Percentiles rank a stretch among this genome's conserved stretches.
phyloP scores from a whole-genome alignment of 495 filamentous ascomycete species.

The Penicillium coprophilum region DNA sequence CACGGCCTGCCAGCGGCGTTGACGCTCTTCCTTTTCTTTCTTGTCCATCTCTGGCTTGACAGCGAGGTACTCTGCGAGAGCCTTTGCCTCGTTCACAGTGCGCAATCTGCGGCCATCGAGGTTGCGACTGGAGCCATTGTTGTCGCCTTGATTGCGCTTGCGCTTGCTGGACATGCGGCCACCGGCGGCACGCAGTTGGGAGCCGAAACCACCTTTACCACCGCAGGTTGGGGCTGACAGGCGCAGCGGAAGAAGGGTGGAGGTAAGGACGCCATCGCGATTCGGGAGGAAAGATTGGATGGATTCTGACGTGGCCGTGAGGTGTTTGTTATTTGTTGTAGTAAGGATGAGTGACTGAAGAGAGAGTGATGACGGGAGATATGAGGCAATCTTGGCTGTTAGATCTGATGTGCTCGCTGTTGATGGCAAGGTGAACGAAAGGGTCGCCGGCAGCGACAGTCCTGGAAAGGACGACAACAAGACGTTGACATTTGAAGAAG shows the following conservation, averaged over 20 bases:
- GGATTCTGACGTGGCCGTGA: slow-evolving; percentile 47
- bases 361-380: slow-evolving; percentile 56
- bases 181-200: slow-evolving; percentile 92
- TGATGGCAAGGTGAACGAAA: slow-evolving; percentile 66
- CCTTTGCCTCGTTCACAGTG: slow-evolving; percentile 92
- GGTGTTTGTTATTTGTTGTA: slow-evolving; percentile 73
- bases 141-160: slow-evolving; percentile 81
- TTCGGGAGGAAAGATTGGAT: slow-evolving; percentile 25
- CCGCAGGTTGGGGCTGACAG: slow-evolving; percentile 73
- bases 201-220: slow-evolving; percentile 97
- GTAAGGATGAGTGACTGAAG: slow-evolving; percentile 67
- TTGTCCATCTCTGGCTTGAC: slow-evolving; percentile 96
- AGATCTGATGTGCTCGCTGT: slow-evolving; percentile 67
- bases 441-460: slow-evolving; percentile 73
- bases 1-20: slow-evolving; percentile 78
- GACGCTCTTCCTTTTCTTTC: slow-evolving; percentile 80
- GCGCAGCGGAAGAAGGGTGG: slow-evolving; percentile 77
- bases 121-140: slow-evolving; percentile 85
- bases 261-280: slow-evolving; percentile 39
- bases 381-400: slow-evolving; percentile 56
- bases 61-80: slow-evolving; percentile 89
- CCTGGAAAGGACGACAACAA: slow-evolving; percentile 81
- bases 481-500: slow-evolving; percentile 64
- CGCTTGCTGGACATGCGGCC: slow-evolving; percentile 95
- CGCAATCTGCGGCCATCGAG: slow-evolving; percentile 87